Evolutionary conservation across 139 green algal species (phyloP).

Genomic region (Chlorella vulgaris): DNA sequence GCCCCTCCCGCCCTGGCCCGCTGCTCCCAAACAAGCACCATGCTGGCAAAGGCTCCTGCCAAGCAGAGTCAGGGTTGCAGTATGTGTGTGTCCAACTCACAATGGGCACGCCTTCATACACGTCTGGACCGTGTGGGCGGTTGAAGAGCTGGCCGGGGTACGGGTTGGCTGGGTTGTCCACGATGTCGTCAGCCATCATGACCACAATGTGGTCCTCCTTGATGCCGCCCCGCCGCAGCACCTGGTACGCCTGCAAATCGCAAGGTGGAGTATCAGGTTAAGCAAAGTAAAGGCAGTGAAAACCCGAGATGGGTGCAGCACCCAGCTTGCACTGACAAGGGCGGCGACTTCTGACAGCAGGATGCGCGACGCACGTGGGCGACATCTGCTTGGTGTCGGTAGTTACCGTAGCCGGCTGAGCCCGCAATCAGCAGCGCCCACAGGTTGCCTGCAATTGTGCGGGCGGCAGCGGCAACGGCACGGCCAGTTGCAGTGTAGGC

Average conservation of each 20-base stretch:
- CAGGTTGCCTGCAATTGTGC: slow-evolving; percentile 50
- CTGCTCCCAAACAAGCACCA: too few species aligned
- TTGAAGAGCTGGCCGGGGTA: slow-evolving; percentile 90
- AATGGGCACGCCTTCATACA: slow-evolving; percentile 82
- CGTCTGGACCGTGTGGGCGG: slow-evolving; percentile 78
- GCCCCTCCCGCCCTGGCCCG: too few species aligned
- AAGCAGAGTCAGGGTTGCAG: not conserved
- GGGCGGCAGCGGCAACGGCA: not conserved
- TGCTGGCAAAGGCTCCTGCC: not conserved
- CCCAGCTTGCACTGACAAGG: too few species aligned
- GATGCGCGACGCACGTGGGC: slow-evolving; percentile 62
- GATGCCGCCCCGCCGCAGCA: slow-evolving; percentile 59
- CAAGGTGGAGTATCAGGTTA: not conserved
- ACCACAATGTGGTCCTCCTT: slow-evolving; percentile 56
- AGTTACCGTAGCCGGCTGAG: slow-evolving; percentile 85
- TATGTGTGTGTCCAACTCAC: slow-evolving; percentile 19
- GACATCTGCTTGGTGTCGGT: slow-evolving; percentile 89
- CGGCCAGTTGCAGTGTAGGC: not conserved
- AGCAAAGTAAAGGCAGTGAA: not conserved
- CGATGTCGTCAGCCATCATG: slow-evolving; percentile 90
- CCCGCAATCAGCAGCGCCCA: slow-evolving; percentile 94
- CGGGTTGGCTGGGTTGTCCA: slow-evolving; percentile 76
- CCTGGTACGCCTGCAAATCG: slow-evolving; percentile 79
- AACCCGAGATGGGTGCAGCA: not conserved
- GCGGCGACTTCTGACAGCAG: too few species aligned